phyloP scores from a whole-genome alignment of 495 filamentous ascomycete genomes.

The Talaromyces borbonicus region DNA sequence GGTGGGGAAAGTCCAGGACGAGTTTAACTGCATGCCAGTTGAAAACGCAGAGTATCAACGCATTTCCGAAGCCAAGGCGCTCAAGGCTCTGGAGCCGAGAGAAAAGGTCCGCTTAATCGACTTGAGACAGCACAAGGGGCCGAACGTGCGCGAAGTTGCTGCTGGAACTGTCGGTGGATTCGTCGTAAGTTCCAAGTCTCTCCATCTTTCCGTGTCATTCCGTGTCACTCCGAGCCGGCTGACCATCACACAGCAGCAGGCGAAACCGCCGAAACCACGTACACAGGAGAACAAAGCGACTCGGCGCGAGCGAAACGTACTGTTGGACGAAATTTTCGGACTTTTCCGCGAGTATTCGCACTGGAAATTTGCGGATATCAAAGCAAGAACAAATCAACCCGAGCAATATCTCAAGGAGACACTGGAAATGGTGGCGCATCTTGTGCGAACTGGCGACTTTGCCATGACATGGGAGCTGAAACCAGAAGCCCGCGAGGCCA shows the following conservation, averaged over 20 bases:
- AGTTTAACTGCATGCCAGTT: slow-evolving; percentile 67
- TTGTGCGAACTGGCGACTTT: slow-evolving; percentile 72
- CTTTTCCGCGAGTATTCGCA: slow-evolving; percentile 77
- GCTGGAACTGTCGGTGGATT: slow-evolving; percentile 29
- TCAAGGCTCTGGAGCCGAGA: slow-evolving; percentile 57
- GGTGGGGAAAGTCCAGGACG: slow-evolving; percentile 60
- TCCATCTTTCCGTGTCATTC: background rate
- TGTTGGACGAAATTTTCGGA: slow-evolving; percentile 70
- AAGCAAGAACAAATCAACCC: slow-evolving; percentile 63
- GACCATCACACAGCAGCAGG: slow-evolving; percentile 22
- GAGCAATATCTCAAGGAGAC: slow-evolving; percentile 84
- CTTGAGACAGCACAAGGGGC: slow-evolving; percentile 26
- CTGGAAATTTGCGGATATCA: slow-evolving; percentile 81
- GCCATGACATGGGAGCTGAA: slow-evolving; percentile 77
- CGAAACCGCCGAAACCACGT: slow-evolving; percentile 27
- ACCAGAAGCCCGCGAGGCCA: slow-evolving; percentile 54
- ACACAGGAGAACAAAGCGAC: slow-evolving; percentile 69
- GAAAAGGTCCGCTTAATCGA: slow-evolving; percentile 31
- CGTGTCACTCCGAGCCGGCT: too few relatives aligned
- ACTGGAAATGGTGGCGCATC: slow-evolving; percentile 67
- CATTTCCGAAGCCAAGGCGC: slow-evolving; percentile 49
- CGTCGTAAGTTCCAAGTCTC: slow-evolving; percentile 25
- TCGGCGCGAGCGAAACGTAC: slow-evolving; percentile 76
- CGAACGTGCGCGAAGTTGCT: slow-evolving; percentile 21
- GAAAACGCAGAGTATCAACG: slow-evolving; percentile 61